Percentiles rank a stretch among this genome's conserved stretches.
phyloP scores from a whole-genome alignment of 1,139 yeast genomes.

The Geotrichum citri-aurantii region DNA sequence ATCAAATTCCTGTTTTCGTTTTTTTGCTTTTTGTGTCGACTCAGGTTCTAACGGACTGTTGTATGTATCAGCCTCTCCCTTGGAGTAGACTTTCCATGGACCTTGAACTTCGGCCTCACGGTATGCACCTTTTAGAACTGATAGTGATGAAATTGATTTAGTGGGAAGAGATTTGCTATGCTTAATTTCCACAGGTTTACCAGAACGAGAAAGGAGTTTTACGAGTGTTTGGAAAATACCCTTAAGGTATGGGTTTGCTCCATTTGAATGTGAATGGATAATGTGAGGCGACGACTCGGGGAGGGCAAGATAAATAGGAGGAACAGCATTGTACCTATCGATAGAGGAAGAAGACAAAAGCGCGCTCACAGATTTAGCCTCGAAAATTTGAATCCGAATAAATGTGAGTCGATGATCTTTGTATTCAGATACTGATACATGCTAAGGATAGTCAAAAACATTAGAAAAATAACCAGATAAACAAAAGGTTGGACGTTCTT shows the following conservation, averaged over 20 bases:
- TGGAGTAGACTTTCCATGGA: constrained; percentile 30
- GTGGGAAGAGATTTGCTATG: constrained; percentile 44
- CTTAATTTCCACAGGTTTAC: constrained; percentile 34
- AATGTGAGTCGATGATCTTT: constrained; percentile 42
- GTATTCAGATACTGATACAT: constrained; percentile 1
- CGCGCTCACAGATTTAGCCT: constrained; percentile 32
- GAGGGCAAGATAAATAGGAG: constrained; percentile 56
- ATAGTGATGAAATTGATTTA: constrained; percentile 49
- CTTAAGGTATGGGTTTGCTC: constrained; percentile 41
- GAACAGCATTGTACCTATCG: constrained; percentile 46
- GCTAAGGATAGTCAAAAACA: constrained; percentile 28
- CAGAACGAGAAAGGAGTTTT: constrained; percentile 42
- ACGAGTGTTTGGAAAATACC: constrained; percentile 57
- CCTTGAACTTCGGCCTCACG: constrained; percentile 28
- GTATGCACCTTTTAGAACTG: constrained; percentile 54
- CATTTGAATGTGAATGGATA: constrained; percentile 41
- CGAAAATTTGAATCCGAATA: constrained; percentile 64
- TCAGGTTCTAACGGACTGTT: constrained; percentile 9
- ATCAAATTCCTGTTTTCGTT: constrained; percentile 19
- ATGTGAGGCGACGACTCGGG: constrained; percentile 64
- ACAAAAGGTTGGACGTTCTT: not conserved
- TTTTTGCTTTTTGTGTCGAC: constrained; percentile 4
- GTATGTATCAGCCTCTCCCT: constrained; percentile 24
- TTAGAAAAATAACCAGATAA: constrained; percentile 45
- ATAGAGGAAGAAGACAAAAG: constrained; percentile 13